Base-by-base conservation (phyloP, 2,329 filamentous ascomycete genomes). In the Penicillium sp. region DNA sequence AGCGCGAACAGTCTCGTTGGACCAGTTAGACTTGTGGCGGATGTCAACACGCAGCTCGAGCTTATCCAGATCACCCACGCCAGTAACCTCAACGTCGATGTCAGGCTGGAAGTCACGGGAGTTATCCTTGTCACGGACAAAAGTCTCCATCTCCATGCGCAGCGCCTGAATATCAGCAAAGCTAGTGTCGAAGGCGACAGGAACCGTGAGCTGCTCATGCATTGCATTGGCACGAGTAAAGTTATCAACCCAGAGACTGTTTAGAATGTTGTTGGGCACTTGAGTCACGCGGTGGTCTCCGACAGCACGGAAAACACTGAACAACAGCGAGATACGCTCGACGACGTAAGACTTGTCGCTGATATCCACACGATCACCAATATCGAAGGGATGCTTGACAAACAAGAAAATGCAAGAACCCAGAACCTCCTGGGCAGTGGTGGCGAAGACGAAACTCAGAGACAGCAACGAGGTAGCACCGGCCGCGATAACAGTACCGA, bases 341-440 rank as follows among this genome's bases (percentile, higher is more conserved):
- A 98, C 93, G 4, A 88, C 75, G 53, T 94, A 81, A 54, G 81
- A 76, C 50, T 83, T 76, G 10, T 64, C 64, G 36, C 64, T 71
- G 49, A 97, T 85, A 56, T 96, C 89, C 29, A 97, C 87, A 17
- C 93, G 84, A 64, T 98, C 93, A 46, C 91, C 90, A 15, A 97
- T 89, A 62, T 98, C 93, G 64, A 86, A 97, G 0, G 93, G 91
- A 64, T 98, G 93, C 74, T 98, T 98, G 73, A 97, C 88, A 58
- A 98, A 98, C 1, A 98, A 73, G 73, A 98, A 98, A 59, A 98
- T 95, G 72, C 91, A 97, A 25, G 90, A 96, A 58, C 91, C 91
- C n/a, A 98, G 79, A 49, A 98, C 86, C 67, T 98, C 93, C 67
- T 96, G 90, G 3, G 85, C 84, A 1, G 90, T 96, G 40, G 85